Conservation (phyloP, 2,329 filamentous ascomycete genomes). For the Sporothrix inflata region DNA sequence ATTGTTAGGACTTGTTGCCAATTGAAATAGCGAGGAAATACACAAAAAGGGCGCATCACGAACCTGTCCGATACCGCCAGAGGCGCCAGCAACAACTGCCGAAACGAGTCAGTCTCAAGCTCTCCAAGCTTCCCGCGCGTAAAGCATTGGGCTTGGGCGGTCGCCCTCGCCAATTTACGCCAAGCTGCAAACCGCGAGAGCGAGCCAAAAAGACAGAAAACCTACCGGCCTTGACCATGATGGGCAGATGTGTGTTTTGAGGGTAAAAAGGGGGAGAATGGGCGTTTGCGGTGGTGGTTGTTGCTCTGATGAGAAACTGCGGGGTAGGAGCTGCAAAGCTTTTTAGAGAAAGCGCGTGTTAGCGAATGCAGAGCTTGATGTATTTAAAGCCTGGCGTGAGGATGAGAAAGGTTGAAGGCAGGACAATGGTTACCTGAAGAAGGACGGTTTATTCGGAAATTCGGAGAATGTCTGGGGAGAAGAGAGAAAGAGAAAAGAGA, state of each 20-base stretch:
- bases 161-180: not conserved
- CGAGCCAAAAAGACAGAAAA: not conserved
- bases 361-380: conserved; percentile 1
- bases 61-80: conserved; percentile 98
- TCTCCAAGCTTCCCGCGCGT: not conserved
- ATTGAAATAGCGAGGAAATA: not conserved
- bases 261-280: conserved; percentile 22
- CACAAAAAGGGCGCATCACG: conserved; percentile 37
- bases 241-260: conserved; percentile 34
- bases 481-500: conserved; percentile 4
- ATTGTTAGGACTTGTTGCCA: conserved; percentile 14
- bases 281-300: conserved; percentile 11
- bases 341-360: conserved; percentile 13
- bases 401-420: not conserved
- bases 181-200: not conserved
- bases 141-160: not conserved
- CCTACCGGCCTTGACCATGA: conserved; percentile 48
- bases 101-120: conserved; percentile 18
- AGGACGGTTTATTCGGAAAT: not conserved
- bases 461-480: conserved; percentile 11
- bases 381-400: not conserved
- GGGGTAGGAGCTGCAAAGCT: conserved; percentile 36
- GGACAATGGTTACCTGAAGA: not conserved
- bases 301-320: conserved; percentile 26
- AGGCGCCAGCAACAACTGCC: conserved; percentile 84